These are phyloP conservation scores for Colletotrichum lupini DNA, from an alignment of 2,329 filamentous ascomycete genomes.

Conservation along the genomic window DNA sequence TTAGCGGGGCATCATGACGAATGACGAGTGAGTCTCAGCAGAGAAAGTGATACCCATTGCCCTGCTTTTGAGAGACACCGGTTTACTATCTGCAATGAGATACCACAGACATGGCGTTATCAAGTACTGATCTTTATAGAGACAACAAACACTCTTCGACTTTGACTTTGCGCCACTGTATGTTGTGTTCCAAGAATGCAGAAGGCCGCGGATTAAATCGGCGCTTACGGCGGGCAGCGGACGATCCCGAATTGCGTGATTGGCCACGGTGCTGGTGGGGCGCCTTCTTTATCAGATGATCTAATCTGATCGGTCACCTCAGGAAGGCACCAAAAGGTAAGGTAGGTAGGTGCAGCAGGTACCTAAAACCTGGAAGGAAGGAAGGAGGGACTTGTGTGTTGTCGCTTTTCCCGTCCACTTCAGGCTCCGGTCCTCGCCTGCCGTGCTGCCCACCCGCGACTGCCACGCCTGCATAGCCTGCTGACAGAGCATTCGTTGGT, in stretches of 20 bases:
- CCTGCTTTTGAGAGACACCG: background rate
- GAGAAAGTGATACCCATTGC: background rate
- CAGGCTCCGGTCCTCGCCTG: conserved; percentile 6
- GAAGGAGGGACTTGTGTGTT: background rate
- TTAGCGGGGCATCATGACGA: conserved; percentile 9
- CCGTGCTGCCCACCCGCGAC: background rate
- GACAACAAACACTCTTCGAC: background rate
- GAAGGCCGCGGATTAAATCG: background rate
- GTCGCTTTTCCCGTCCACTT: background rate
- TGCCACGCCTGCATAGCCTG: background rate
- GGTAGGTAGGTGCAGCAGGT: no score
- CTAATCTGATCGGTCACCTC: conserved; percentile 30
- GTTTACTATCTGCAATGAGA: background rate
- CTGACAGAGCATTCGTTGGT: conserved; percentile 1
- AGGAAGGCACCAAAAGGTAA: no score
- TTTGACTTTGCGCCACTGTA: background rate
- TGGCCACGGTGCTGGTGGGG: background rate
- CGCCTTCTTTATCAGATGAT: conserved; percentile 35
- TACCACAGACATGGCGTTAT: background rate
- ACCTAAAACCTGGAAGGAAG: no score
- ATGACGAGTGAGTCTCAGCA: background rate
- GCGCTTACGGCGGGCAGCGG: conserved; percentile 25
- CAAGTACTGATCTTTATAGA: background rate
- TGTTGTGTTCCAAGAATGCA: background rate
- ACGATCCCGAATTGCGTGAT: background rate